Evolutionary conservation across 2,329 filamentous ascomycete genomes (phyloP), one percentile per base, ranked within the genome.

Genomic region (Emericellopsis cladophorae): DNA sequence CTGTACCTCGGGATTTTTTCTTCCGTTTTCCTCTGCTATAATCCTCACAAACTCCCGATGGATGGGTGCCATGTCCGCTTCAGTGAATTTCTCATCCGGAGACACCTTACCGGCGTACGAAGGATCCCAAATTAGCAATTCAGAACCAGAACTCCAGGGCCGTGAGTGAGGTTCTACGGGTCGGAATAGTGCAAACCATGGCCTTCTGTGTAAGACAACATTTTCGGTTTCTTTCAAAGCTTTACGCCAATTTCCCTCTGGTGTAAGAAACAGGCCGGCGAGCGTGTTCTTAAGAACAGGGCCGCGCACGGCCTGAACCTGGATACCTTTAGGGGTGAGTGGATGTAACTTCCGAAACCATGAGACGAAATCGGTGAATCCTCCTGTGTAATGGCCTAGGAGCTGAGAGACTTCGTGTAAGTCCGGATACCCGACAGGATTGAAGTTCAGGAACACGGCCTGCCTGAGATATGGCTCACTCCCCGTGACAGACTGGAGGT

Each of bases 51-150:
- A 47, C 15, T 57, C 52, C 8, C 55, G 59, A 45, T 79, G 74
- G 39, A 67, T 65, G 16, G 58, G 51, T 3, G 61, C 56, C 4
- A 78, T 57, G 12, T 66, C 59, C 1, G 48, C 46, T 40, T 61
- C 53, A 2, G 48, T 50, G 1, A 57, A 34, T 2, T 40, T 5
- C 5, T 46, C 35, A 12, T 45, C 43, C 0, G 42, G 39, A 0
- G 47, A 44, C 7, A 56, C 51, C 22, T 51, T 56, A 1, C 52
- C 46, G 2, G 44, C 47, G 7, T 59, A 55, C 1, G 52, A 47
- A 2, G 57, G 42, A 45, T 78, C 74, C 72, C 72, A 76, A 32
- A 79, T 70, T 6, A 78, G 56, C 11, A 79, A 48, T 47, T 78
- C 72, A 3, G 61, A 59, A 2, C 40, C 39, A 12, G 8, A 9